phyloP scores from a whole-genome alignment of 2,329 filamentous ascomycete genomes.

The Tothia fuscella region DNA sequence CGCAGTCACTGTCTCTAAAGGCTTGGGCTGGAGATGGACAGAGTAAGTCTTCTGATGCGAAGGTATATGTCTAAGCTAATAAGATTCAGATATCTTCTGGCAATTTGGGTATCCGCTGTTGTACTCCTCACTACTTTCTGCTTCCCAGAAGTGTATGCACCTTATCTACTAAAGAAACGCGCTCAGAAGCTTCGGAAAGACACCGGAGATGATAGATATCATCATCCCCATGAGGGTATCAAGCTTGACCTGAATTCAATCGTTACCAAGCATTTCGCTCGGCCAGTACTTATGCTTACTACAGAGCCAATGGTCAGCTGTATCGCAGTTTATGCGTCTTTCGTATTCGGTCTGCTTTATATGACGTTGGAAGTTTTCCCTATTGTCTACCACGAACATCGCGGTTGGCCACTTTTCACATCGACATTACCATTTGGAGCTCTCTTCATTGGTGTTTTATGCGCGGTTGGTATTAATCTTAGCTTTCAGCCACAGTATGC shows the following conservation, averaged over 20 bases:
- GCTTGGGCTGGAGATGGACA: conserved; percentile 35
- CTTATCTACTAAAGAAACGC: conserved; percentile 28
- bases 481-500: conserved; percentile 55
- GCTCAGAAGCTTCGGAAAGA: conserved; percentile 26
- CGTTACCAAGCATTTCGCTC: conserved; percentile 31
- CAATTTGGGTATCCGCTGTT: conserved; percentile 19
- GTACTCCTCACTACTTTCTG: conserved; percentile 24
- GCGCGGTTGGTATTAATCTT: conserved; percentile 48
- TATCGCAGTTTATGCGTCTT: conserved; percentile 32
- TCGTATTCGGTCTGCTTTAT: conserved; percentile 56
- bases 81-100: conserved; percentile 25
- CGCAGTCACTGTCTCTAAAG: conserved; percentile 28
- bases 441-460: conserved; percentile 49
- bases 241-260: conserved; percentile 30
- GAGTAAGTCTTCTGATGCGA: conserved; percentile 14
- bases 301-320: conserved; percentile 37
- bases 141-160: conserved; percentile 30
- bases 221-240: conserved; percentile 34
- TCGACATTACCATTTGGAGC: conserved; percentile 49
- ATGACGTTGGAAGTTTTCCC: conserved; percentile 49
- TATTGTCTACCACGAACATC: conserved; percentile 51
- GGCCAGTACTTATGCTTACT: conserved; percentile 33
- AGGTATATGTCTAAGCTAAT: neutral
- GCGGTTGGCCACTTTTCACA: conserved; percentile 48
- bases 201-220: conserved; percentile 27